Conservation (phyloP, 2,329 filamentous ascomycete genomes). For the Aurifilum marmelostoma region DNA sequence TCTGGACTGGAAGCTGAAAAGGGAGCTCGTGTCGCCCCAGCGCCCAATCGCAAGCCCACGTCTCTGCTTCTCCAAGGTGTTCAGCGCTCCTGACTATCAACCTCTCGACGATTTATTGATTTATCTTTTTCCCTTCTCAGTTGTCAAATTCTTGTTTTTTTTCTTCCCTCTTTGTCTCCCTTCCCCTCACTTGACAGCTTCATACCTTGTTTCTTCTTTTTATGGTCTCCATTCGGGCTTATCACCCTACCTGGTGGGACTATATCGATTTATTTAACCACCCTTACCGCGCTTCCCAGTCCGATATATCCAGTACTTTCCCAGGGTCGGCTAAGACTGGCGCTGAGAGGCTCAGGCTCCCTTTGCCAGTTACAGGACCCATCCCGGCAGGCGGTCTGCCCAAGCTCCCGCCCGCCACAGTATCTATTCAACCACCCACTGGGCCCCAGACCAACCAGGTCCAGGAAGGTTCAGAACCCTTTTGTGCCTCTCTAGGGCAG, state of each 20-base stretch:
- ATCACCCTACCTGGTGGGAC: background rate
- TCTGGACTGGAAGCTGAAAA: conserved; percentile 12
- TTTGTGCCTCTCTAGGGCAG: background rate
- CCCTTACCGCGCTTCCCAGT: background rate
- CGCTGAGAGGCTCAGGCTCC: conserved; percentile 3
- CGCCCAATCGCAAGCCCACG: conserved; percentile 4
- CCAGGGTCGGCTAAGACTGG: background rate
- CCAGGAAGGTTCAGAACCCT: background rate
- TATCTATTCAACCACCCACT: background rate
- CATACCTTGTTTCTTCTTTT: background rate
- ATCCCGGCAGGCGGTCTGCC: conserved; percentile 19
- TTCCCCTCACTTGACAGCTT: no score
- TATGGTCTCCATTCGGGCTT: background rate
- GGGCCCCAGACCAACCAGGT: background rate
- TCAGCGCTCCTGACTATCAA: background rate
- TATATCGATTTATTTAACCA: background rate
- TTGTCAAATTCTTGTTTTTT: background rate
- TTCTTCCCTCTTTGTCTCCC: no score
- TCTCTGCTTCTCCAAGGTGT: background rate
- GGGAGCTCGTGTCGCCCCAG: conserved; percentile 12
- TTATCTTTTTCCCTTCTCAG: background rate
- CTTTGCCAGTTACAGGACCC: background rate
- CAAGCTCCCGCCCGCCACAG: conserved; percentile 3
- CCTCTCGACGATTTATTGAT: background rate
- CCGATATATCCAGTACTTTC: background rate